Evolutionary conservation across 805 yeast species (phyloP), one percentile per base, ranked within the genome.

Genomic region (Candida boleticola): DNA sequence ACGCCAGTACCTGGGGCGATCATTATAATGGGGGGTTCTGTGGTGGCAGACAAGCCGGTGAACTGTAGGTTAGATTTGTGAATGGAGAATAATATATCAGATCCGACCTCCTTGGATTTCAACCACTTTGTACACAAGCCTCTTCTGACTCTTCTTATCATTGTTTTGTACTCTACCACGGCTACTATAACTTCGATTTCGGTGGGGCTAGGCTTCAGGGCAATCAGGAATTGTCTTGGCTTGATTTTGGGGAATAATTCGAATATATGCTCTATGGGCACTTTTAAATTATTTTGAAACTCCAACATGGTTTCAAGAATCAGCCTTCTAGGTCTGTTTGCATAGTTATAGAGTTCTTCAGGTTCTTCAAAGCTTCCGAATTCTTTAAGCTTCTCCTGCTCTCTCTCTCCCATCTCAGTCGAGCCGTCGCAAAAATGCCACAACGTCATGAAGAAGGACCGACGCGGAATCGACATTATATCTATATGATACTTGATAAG

Each of bases 1-100:
- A 93, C 71, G 2, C 99, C 99, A 0, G 98, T 95, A 3, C 99
- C 99, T 0, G 99, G 95, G 1, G 92, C 84, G 3, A 92, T 73
- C 76, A 92, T 68, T 3, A 93, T 64, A 20, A 85, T 63, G 0
- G 96, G 58, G 34, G 62, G 57, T 11, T 31, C 46, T 7, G 7
- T 23, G 27, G 27, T 23, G 7, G 27, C 27, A 2, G 30, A 35
- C 5, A 52, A 44, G 37, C 23, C 23, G 11, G 39, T 39, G 11
- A 75, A 64, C 31, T 61, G 61, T 34, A 80, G 48, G 11, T 68
- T 60, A 47, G 82, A 77, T 23, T 63, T 58, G 42, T 76, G 74
- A 6, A 83, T 47, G 20, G 78, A 73, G 46, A 77, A 81, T 11
- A 77, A 63, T 1, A 90, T 54, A 5, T 61, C 47, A 47, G 79